Conservation (phyloP, 1,139 yeast genomes). For the Blastobotrys petasosporus region DNA sequence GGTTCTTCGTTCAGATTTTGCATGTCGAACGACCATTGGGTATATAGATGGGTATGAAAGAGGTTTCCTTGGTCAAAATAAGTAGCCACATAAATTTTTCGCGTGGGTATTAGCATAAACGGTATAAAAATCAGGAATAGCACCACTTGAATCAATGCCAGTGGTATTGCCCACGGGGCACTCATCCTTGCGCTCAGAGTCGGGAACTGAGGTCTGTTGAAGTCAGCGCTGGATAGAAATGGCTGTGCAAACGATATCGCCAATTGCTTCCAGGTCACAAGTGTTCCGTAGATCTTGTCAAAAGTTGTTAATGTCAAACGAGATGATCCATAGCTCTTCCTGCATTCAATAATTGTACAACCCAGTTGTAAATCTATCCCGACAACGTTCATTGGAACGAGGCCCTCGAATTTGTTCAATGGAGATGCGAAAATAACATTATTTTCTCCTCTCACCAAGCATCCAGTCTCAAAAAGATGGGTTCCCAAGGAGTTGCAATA, state of each 20-base stretch:
- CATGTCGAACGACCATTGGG: slow-evolving; percentile 5
- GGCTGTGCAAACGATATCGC: too few species aligned
- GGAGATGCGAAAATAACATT: background rate
- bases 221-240: too few species aligned
- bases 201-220: slow-evolving; percentile 11
- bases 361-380: background rate
- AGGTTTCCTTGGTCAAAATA: background rate
- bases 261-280: too few species aligned
- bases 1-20: background rate
- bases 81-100: background rate
- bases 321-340: too few species aligned
- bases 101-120: slow-evolving; percentile 17
- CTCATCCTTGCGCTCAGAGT: slow-evolving; percentile 19
- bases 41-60: slow-evolving; percentile 4
- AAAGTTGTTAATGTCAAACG: too few species aligned
- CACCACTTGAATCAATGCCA: slow-evolving; percentile 21
- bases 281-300: too few species aligned
- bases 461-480: background rate
- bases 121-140: slow-evolving; percentile 19
- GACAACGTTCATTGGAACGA: background rate
- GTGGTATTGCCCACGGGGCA: slow-evolving; percentile 25
- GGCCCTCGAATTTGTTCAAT: background rate
- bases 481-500: slow-evolving; percentile 4
- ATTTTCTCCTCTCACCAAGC: background rate
- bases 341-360: too few species aligned